These are phyloP conservation scores for Litsea cubeba DNA, from an alignment of 164 flowering plant species.

Conservation along the genomic window DNA sequence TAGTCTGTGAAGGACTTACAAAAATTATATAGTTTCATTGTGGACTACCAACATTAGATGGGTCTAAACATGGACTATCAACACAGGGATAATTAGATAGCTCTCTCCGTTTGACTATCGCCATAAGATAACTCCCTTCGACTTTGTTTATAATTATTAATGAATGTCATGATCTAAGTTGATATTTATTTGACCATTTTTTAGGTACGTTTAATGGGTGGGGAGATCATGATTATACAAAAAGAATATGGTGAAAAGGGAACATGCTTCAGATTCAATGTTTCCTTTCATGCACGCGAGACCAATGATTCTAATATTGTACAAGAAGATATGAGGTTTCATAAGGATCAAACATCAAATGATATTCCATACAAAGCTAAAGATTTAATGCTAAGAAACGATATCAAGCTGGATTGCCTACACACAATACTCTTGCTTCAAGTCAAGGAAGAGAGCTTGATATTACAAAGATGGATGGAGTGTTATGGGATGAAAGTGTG, in stretches of 20 bases:
- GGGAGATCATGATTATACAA: constrained; percentile 67
- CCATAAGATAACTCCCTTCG: too few relatives aligned
- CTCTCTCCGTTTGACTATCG: too few relatives aligned
- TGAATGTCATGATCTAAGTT: not conserved
- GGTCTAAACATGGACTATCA: too few relatives aligned
- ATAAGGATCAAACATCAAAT: not conserved
- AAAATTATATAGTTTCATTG: too few relatives aligned
- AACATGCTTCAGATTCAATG: constrained; percentile 71
- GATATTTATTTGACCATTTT: not conserved
- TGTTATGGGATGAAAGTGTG: constrained; percentile 41
- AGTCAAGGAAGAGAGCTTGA: constrained; percentile 37
- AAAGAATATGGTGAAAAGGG: constrained; percentile 60
- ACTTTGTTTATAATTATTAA: too few relatives aligned
- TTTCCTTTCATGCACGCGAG: constrained; percentile 27
- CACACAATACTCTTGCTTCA: constrained; percentile 44
- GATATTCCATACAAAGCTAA: too few relatives aligned
- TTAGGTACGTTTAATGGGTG: constrained; percentile 85
- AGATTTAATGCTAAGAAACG: not conserved
- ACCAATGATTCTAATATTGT: not conserved
- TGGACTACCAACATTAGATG: too few relatives aligned
- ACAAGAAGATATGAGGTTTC: constrained; percentile 7
- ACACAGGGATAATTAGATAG: too few relatives aligned
- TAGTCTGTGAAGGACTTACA: too few relatives aligned
- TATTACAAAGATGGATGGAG: constrained; percentile 40
- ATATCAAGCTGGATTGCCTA: constrained; percentile 20